Conservation (phyloP, 257 asterid species). For the Solanum chilense region DNA sequence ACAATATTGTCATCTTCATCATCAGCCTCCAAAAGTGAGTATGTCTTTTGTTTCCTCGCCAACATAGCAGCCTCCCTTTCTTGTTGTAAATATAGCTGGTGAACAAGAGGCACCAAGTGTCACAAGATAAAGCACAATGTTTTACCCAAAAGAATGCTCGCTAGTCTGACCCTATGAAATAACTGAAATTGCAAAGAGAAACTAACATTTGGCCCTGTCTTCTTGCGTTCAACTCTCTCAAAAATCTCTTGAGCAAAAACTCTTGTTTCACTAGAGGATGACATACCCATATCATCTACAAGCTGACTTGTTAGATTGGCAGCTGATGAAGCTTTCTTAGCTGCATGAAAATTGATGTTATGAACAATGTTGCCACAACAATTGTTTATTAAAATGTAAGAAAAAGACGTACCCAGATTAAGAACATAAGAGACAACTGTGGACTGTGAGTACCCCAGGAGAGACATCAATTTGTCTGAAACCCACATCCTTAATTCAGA, state of each 20-base stretch:
- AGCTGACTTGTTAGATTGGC: conserved; percentile 55
- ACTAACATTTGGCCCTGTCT: conserved; percentile 72
- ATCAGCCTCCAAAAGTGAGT: conserved; percentile 65
- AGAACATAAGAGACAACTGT: conserved; percentile 61
- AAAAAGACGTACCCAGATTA: conserved; percentile 31
- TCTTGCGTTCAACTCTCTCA: conserved; percentile 60
- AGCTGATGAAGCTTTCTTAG: conserved; percentile 79
- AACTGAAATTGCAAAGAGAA: neutral
- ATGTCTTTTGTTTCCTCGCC: conserved; percentile 59
- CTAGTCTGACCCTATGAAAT: neutral
- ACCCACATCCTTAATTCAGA: conserved; percentile 74
- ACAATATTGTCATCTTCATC: conserved; percentile 31
- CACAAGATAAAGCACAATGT: neutral
- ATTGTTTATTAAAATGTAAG: neutral
- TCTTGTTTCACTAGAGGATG: conserved; percentile 48
- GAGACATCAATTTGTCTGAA: conserved; percentile 56
- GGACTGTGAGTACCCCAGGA: conserved; percentile 69
- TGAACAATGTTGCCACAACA: neutral
- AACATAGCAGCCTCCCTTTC: conserved; percentile 67
- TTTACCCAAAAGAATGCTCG: neutral
- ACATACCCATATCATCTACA: conserved; percentile 47
- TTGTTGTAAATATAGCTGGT: conserved; percentile 53
- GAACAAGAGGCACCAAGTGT: neutral
- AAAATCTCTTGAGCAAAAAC: conserved; percentile 67
- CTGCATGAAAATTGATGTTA: conserved; percentile 22